These are phyloP conservation scores for Naganishia vaughanmartiniae DNA, from an alignment of 768 basidiomycete species.

Conservation along the genomic window DNA sequence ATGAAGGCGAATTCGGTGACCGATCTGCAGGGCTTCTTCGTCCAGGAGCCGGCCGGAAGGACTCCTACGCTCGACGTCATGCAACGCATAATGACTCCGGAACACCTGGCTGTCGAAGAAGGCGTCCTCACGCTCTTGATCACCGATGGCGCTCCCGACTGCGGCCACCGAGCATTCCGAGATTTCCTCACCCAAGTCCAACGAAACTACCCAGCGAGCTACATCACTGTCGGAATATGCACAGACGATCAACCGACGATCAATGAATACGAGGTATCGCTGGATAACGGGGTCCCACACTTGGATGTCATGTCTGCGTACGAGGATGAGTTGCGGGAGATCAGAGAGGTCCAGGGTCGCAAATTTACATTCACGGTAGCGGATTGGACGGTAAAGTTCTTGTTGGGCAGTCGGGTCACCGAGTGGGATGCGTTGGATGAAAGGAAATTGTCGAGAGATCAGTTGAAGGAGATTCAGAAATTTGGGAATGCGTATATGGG, in stretches of 20 bases:
- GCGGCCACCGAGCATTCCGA: constrained; percentile 34
- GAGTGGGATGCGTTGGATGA: constrained; percentile 37
- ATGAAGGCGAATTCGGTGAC: constrained; percentile 34
- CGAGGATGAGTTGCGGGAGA: constrained; percentile 34
- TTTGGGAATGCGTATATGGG: constrained; percentile 35
- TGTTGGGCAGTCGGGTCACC: constrained; percentile 30
- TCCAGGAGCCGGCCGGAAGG: constrained; percentile 20
- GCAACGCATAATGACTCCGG: constrained; percentile 33
- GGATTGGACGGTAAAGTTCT: constrained; percentile 37
- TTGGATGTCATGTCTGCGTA: constrained; percentile 38
- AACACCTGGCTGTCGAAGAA: constrained; percentile 34
- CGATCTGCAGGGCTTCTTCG: constrained; percentile 26
- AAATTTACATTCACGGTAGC: constrained; percentile 33
- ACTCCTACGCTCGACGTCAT: constrained; percentile 35
- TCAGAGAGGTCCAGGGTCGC: constrained; percentile 31
- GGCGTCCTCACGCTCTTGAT: constrained; percentile 34
- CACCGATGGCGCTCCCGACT: constrained; percentile 38
- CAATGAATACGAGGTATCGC: constrained; percentile 33
- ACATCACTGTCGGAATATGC: constrained; percentile 37
- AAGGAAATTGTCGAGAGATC: constrained; percentile 31
- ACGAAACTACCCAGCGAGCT: constrained; percentile 34
- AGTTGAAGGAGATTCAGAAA: constrained; percentile 36
- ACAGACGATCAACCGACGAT: constrained; percentile 36
- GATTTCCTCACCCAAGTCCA: constrained; percentile 33
- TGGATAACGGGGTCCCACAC: constrained; percentile 36